These are phyloP conservation scores for Mycosarcoma maydis DNA, from an alignment of 1,284 basidiomycete genomes.

Conservation along the genomic window DNA sequence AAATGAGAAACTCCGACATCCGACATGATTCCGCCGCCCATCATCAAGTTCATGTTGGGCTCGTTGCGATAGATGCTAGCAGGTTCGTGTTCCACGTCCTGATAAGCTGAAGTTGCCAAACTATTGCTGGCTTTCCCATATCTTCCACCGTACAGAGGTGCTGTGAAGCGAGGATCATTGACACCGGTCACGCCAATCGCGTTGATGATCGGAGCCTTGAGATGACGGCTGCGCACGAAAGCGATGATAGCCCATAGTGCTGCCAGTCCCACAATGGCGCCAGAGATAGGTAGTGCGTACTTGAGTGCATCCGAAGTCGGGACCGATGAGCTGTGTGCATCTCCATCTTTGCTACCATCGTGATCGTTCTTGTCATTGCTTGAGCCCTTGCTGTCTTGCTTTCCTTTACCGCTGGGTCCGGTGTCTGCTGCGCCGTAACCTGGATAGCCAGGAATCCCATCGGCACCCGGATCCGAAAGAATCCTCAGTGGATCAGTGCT, in stretches of 20 bases:
- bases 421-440: conserved; percentile 16
- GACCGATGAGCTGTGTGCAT: neutral
- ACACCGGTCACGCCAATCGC: conserved; percentile 34
- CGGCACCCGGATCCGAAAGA: conserved; percentile 26
- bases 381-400: conserved; percentile 27
- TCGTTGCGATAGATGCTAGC: conserved; percentile 27
- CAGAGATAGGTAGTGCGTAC: conserved; percentile 41
- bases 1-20: conserved; percentile 32
- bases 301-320: conserved; percentile 21
- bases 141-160: conserved; percentile 3
- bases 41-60: conserved; percentile 41
- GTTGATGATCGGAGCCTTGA: conserved; percentile 19
- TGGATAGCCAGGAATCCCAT: conserved; percentile 33
- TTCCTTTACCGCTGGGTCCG: conserved; percentile 9
- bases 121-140: neutral
- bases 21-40: conserved; percentile 37
- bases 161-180: conserved; percentile 26
- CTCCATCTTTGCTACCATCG: conserved; percentile 8
- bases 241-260: conserved; percentile 28
- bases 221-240: conserved; percentile 15
- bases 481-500: conserved; percentile 21
- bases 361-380: conserved; percentile 5
- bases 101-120: conserved; percentile 1
- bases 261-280: conserved; percentile 25
- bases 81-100: conserved; percentile 18